A percentile compares a stretch with the other conserved stretches of the same genome.
These are phyloP conservation scores for Claviceps lovelessii DNA, from an alignment of 2,329 filamentous ascomycete genomes.

Conservation along the genomic window DNA sequence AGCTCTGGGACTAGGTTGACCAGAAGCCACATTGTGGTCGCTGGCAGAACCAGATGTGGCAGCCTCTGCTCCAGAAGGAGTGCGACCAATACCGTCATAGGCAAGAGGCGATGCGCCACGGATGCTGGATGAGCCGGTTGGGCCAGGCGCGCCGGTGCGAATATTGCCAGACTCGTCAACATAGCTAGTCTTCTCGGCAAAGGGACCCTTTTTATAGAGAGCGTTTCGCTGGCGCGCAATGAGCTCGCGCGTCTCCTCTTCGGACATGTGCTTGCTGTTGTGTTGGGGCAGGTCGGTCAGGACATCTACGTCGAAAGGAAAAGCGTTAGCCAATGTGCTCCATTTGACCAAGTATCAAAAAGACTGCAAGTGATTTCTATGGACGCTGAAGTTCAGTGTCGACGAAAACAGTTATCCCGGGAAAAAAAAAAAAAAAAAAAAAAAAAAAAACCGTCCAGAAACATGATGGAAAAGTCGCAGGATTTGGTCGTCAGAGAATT, in stretches of 20 bases:
- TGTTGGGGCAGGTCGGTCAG: slow-evolving; percentile 29
- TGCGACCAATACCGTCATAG: slow-evolving; percentile 45
- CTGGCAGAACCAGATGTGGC: slow-evolving; percentile 26
- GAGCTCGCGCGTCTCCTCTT: slow-evolving; percentile 89
- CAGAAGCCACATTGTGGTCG: slow-evolving; percentile 25
- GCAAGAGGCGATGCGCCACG: slow-evolving; percentile 69
- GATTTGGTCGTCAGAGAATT: slow-evolving; percentile 5
- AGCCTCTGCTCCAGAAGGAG: slow-evolving; percentile 21
- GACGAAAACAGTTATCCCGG: not conserved
- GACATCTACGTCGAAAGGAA: slow-evolving; percentile 32
- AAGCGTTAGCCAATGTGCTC: slow-evolving; percentile 23
- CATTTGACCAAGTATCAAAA: slow-evolving; percentile 12
- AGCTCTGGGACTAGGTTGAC: slow-evolving; percentile 46
- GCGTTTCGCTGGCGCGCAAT: slow-evolving; percentile 93
- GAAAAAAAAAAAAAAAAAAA: no score
- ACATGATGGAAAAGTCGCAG: slow-evolving; percentile 4
- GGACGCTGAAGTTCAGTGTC: slow-evolving; percentile 1
- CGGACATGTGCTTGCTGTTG: slow-evolving; percentile 69
- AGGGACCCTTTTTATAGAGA: slow-evolving; percentile 66
- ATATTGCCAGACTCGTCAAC: slow-evolving; percentile 52
- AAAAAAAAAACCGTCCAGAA: not conserved
- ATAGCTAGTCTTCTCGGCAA: slow-evolving; percentile 52
- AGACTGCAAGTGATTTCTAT: not conserved
- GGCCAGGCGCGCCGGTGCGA: slow-evolving; percentile 51
- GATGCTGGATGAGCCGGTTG: slow-evolving; percentile 47